Base-by-base conservation (phyloP, 495 filamentous ascomycete genomes). In the Aspergillus funiculosus region DNA sequence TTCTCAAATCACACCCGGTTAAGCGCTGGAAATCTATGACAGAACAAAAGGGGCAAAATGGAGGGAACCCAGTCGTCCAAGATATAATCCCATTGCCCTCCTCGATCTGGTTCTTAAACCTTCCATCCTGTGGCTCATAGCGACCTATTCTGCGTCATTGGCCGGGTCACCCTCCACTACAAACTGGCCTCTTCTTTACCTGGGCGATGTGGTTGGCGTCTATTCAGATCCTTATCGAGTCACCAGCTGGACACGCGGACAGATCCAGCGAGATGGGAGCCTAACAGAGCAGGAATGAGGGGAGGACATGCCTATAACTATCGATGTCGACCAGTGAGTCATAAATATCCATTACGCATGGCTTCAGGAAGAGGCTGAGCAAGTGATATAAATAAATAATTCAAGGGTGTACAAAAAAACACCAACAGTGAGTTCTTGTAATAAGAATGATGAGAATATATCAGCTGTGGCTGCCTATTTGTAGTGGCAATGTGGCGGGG, bases 401-500 rank as follows among this genome's bases (percentile, higher is more conserved):
- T 19, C 14, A 19, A 29, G 25, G 25, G 5, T 20, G n/a, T n/a
- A n/a, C n/a, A n/a, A n/a, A n/a, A n/a, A n/a, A n/a, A n/a, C n/a
- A n/a, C n/a, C n/a, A n/a, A n/a, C n/a, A n/a, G n/a, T n/a, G n/a
- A n/a, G n/a, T 22, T 19, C 24, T 31, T 39, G 37, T 39, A 24
- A 17, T 6, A 38, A 17, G 14, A 24, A 5, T 24, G 6, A 6
- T 29, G 39, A 31, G 30, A 18, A 26, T 7, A 11, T 18, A 18
- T 38, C 26, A 38, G 10, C 29, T 35, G 29, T 39, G 35, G 46
- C 20, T 41, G 46, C 46, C 45, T 48, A 48, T 41, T 41, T 24
- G 46, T 20, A 29, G 37, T 41, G 46, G 45, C 45, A 26, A 38
- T 48, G 45, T 48, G 45, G 45, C 45, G 45, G 35, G 28, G n/a